Base-by-base conservation (phyloP, 139 green algal genomes). In the Coelastrella sp. region DNA sequence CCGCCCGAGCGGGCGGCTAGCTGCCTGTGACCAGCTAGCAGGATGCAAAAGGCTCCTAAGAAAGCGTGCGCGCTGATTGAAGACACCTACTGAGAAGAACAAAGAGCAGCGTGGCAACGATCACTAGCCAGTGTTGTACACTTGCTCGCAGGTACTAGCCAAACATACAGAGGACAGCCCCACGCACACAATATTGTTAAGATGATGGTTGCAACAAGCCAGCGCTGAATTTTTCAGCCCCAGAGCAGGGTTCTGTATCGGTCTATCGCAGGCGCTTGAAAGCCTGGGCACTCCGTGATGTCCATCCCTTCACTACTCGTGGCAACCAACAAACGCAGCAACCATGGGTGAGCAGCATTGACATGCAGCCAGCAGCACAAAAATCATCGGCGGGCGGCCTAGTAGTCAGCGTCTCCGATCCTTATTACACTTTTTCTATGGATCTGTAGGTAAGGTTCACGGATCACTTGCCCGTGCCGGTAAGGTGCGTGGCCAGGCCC, bases 401-500 rank as follows among this genome's bases (percentile, higher is more conserved):
- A 27, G 78, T 49, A 49, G 35, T 49, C 35, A 49, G 35, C 3
- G 35, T 49, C 35, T 49, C 35, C 35, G 35, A 49, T 49, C 35
- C 35, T 49, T 49, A 49, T 49, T 49, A 49, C 35, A 59, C 6
- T 10, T 59, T 15, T 19, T 49, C 70, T 72, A 72, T 72, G 12
- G 17, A 68, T 19, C 17, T 82, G 91, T 94, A 98, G 98, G 98
- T 87, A 99, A 99, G 95, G 98, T 99, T 58, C 98, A 99, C 97
- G 98, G 98, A 92, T 99, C 98, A 72, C 94, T 99, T 66, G 98
- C 98, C 82, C 98, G 98, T 97, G 98, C 98, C 93, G 98, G 98
- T 93, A 99, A 99, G 96, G 98, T 99, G 91, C 96, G 98, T 80
- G 97, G 97, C 87, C 98, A 99, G 96, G 98, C 96, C n/a, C 98